A percentile compares a stretch with the other conserved stretches of the same genome.
These are phyloP conservation scores for Penicillium sclerotiorum DNA, from an alignment of 2,329 filamentous ascomycete species.

Conservation along the genomic window DNA sequence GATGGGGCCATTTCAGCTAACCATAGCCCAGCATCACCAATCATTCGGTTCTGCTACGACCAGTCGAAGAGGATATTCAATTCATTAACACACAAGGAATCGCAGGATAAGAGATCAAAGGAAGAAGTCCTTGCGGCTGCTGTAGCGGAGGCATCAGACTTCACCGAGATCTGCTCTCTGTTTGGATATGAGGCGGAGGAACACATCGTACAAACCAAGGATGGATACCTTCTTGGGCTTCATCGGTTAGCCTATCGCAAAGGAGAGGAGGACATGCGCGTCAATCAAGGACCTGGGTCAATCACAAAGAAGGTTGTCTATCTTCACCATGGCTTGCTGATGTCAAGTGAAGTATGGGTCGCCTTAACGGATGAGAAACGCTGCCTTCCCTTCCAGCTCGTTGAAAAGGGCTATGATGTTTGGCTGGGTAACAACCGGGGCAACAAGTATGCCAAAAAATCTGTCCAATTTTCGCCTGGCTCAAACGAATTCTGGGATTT, in stretches of 20 bases:
- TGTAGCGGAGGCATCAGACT: constrained; percentile 85
- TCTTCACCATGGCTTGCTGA: constrained; percentile 91
- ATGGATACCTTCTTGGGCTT: constrained; percentile 89
- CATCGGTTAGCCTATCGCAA: constrained; percentile 83
- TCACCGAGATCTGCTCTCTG: constrained; percentile 87
- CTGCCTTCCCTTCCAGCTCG: constrained; percentile 83
- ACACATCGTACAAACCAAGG: constrained; percentile 90
- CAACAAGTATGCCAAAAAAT: constrained; percentile 99
- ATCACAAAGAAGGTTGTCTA: constrained; percentile 85
- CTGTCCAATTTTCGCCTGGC: constrained; percentile 71
- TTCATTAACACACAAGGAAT: constrained; percentile 69
- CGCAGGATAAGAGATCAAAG: constrained; percentile 67
- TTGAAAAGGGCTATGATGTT: constrained; percentile 91
- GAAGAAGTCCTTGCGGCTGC: constrained; percentile 72
- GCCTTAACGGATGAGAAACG: constrained; percentile 84
- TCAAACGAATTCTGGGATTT: constrained; percentile 91
- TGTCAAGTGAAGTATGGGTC: constrained; percentile 99
- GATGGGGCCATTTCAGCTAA: background rate
- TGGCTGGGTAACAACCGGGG: constrained; percentile 98
- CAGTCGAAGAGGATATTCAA: constrained; percentile 84
- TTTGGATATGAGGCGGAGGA: constrained; percentile 95
- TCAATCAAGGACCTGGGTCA: constrained; percentile 69
- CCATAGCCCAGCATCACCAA: constrained; percentile 64
- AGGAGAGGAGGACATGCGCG: constrained; percentile 75
- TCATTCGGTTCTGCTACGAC: constrained; percentile 81